Evolutionary conservation across 345 rosid genomes (phyloP).

Genomic region (Brassica cretica): DNA sequence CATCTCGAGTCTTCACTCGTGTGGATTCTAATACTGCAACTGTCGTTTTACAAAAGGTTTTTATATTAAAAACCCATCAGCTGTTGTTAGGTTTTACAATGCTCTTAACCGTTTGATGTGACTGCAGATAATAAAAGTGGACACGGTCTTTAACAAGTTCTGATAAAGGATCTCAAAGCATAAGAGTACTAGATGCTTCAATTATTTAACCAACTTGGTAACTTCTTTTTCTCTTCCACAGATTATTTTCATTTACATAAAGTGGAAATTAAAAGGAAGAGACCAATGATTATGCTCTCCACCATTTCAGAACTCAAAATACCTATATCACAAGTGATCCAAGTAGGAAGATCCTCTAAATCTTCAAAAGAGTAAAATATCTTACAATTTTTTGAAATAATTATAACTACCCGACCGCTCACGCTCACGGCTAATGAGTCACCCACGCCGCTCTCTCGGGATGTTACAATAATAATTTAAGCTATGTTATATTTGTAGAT

Average conservation of each 20-base stretch:
- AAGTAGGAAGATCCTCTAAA: constrained; percentile 43
- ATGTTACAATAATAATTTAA: neutral
- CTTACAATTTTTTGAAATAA: neutral
- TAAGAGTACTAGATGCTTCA: constrained; percentile 19
- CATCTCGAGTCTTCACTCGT: constrained; percentile 27
- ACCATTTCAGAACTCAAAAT: constrained; percentile 36
- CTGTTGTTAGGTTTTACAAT: constrained; percentile 26
- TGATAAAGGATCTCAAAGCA: constrained; percentile 7
- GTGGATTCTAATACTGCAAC: constrained; percentile 35
- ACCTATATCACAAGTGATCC: constrained; percentile 28
- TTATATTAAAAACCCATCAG: constrained; percentile 2
- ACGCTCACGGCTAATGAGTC: no score
- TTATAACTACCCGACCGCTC: no score
- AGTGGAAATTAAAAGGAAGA: constrained; percentile 23
- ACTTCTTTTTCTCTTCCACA: constrained; percentile 8
- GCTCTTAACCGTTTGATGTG: constrained; percentile 39
- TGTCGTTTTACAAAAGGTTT: constrained; percentile 24
- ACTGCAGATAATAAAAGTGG: constrained; percentile 28
- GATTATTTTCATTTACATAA: constrained; percentile 9
- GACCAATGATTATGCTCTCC: constrained; percentile 43
- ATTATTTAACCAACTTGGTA: constrained; percentile 23
- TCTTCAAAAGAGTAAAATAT: constrained; percentile 34
- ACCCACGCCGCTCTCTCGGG: no score
- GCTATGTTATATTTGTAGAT: neutral
- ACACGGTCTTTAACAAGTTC: constrained; percentile 12